Conservation (phyloP, 441 rosid genomes). For the Euphorbia schlechtendalii region DNA sequence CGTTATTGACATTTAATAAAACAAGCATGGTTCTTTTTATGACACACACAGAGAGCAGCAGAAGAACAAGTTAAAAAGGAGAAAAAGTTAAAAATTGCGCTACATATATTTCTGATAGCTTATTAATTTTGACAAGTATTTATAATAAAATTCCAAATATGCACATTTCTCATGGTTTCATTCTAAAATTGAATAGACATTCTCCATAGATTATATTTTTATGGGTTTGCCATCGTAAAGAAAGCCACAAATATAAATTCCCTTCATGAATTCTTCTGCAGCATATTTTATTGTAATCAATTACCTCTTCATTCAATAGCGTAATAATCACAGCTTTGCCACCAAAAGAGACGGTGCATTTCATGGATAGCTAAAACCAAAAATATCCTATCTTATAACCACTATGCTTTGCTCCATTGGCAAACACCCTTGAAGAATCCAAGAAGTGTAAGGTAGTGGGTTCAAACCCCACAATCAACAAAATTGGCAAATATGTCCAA, state of each 20-base stretch:
- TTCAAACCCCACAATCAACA: too few relatives aligned
- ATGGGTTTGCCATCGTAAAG: not conserved
- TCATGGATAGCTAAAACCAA: not conserved
- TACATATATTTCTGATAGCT: not conserved
- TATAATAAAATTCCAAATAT: not conserved
- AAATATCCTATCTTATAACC: too few relatives aligned
- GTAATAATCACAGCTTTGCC: not conserved
- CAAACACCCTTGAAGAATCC: too few relatives aligned
- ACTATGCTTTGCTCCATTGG: too few relatives aligned
- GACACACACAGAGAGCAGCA: not conserved
- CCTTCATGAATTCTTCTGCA: not conserved
- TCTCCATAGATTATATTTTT: not conserved
- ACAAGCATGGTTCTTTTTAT: not conserved
- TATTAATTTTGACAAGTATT: too few relatives aligned
- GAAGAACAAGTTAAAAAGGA: not conserved
- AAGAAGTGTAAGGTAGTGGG: too few relatives aligned
- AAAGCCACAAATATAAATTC: not conserved
- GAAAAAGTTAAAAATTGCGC: not conserved
- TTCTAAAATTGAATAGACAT: too few relatives aligned
- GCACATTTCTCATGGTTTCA: too few relatives aligned
- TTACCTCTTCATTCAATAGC: not conserved
- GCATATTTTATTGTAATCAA: not conserved
- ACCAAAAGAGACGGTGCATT: not conserved
- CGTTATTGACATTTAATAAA: not conserved
- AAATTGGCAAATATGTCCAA: too few relatives aligned